Evolutionary conservation across 106 monocot genomes (phyloP).

Genomic region (Dendrobium officinale): DNA sequence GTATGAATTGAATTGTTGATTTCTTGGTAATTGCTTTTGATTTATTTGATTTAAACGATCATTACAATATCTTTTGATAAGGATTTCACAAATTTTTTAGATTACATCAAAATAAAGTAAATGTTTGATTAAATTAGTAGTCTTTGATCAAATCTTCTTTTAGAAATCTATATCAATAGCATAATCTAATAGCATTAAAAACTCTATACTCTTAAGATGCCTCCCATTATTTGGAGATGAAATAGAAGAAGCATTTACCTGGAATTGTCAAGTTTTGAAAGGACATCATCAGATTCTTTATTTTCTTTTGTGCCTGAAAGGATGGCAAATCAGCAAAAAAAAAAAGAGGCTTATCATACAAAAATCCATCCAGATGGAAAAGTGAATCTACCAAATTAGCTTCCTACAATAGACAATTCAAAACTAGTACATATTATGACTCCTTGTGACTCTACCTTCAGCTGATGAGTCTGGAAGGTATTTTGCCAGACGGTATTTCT

Average conservation of each 20-base stretch:
- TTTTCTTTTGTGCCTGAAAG: slow-evolving; percentile 7
- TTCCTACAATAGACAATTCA: neutral
- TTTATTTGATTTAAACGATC: too few relatives aligned
- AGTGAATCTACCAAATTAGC: neutral
- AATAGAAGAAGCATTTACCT: neutral
- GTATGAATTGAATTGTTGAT: too few relatives aligned
- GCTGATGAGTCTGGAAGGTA: slow-evolving; percentile 80
- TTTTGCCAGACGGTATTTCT: slow-evolving; percentile 97
- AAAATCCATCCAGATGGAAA: neutral
- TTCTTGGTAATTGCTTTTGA: too few relatives aligned
- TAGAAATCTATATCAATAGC: too few relatives aligned
- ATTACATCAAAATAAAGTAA: too few relatives aligned
- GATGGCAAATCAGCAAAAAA: neutral
- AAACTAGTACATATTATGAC: neutral
- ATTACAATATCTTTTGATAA: too few relatives aligned
- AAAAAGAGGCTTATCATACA: neutral
- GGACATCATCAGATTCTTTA: slow-evolving; percentile 9
- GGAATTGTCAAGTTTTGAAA: slow-evolving; percentile 2
- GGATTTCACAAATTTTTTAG: too few relatives aligned
- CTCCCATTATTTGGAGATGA: neutral
- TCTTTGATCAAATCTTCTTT: too few relatives aligned
- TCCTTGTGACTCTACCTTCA: slow-evolving; percentile 41
- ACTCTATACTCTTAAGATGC: too few relatives aligned
- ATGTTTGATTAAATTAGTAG: too few relatives aligned
- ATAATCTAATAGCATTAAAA: too few relatives aligned